phyloP scores from a whole-genome alignment of 2,329 filamentous ascomycete species.

The Ploettnerulaceae sp. region DNA sequence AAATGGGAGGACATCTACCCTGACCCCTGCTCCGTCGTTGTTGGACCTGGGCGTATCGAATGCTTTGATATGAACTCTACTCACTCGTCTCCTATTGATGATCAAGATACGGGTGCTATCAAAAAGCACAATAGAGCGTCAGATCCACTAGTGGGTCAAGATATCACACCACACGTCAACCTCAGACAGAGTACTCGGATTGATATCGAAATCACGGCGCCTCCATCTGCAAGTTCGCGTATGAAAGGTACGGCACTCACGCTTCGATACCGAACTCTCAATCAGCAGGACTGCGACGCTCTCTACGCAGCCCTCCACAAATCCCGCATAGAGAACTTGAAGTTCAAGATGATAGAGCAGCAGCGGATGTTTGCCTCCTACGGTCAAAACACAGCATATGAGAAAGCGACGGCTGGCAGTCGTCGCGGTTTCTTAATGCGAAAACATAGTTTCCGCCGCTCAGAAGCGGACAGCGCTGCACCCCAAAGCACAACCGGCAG shows the following conservation, averaged over 20 bases:
- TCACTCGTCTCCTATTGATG: conserved; percentile 33
- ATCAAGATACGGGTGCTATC: conserved; percentile 27
- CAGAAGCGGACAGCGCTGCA: conserved; percentile 52
- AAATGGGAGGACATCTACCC: conserved; percentile 54
- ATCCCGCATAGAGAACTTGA: conserved; percentile 85
- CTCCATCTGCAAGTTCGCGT: conserved; percentile 67
- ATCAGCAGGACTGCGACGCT: conserved; percentile 69
- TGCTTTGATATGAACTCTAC: conserved; percentile 43
- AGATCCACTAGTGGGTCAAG: conserved; percentile 52
- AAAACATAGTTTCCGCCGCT: conserved; percentile 42
- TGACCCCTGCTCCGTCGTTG: conserved; percentile 49
- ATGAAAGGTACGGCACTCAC: conserved; percentile 57
- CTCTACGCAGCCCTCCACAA: conserved; percentile 85
- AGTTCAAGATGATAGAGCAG: conserved; percentile 67
- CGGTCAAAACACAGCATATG: conserved; percentile 45
- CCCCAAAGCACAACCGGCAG: conserved; percentile 53
- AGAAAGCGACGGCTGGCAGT: conserved; percentile 38
- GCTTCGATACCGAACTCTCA: conserved; percentile 75
- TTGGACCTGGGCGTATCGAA: conserved; percentile 56
- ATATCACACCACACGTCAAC: conserved; percentile 86
- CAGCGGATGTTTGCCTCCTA: conserved; percentile 57
- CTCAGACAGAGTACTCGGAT: conserved; percentile 86
- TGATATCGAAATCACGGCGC: conserved; percentile 90
- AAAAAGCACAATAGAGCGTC: conserved; percentile 1
- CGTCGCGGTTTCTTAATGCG: conserved; percentile 49